Base-by-base conservation (phyloP, 106 monocot species). In the Platanthera guangdongensis region DNA sequence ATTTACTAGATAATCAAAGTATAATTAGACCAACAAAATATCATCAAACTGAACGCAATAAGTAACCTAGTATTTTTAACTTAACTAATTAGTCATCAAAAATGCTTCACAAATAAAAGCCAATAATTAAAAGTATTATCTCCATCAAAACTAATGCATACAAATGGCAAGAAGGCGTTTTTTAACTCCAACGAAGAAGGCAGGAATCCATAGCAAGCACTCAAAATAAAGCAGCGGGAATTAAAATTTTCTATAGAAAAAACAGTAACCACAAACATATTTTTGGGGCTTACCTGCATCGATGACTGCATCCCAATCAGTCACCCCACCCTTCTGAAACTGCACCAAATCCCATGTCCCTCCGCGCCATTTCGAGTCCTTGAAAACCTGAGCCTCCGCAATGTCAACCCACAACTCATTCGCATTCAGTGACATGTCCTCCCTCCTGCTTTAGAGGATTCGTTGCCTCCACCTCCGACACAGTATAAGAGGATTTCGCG, bases 291-390 rank as follows among this genome's bases (percentile, higher is more conserved):
- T 48, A 93, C 92, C 92, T 50, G 92, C 92, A 77, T 90, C 90
- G 8, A 90, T 90, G 78, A 93, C 87, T 22, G 80, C 77, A 77
- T 93, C 92, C 92, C 92, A 93, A 78, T 93, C 82, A 15, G 80
- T 88, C 47, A 39, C 57, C 48, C 80, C 86, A 10, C 78, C 87
- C 52, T 84, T 81, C 80, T 77, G 75, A 75, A 93, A 93, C 78
- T 86, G 81, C 76, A 74, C 81, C 82, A 93, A 71, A 76, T 93
- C 88, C 92, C 92, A 90, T n/a, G 83, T 93, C 67, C 92, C 92
- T 8, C 69, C 76, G 8, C 80, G 82, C 92, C 92, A 93, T 80
- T 84, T 87, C 25, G 83, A 62, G 63, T 93, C 92, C 13, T 71
- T 77, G 57, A 87, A 90, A 74, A 75, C 39, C 14, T 68, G 30